A percentile compares a stretch with the other conserved stretches of the same genome.
Evolutionary conservation across 768 basidiomycete genomes (phyloP).

Genomic region (Cubamyces sp.): DNA sequence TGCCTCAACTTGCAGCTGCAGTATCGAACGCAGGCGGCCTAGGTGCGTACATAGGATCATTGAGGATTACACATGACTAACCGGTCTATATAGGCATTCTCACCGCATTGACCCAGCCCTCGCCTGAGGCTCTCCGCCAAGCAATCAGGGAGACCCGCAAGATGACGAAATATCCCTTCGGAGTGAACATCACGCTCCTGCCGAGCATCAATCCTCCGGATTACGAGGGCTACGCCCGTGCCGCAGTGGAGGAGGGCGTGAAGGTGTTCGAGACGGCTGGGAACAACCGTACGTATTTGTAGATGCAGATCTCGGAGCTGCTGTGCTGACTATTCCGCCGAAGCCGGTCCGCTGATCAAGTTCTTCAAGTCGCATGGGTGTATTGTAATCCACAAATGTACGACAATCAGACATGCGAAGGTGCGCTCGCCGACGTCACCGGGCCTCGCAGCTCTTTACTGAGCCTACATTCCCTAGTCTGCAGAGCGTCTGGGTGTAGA

Average conservation of each 20-base stretch:
- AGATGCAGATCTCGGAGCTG: not conserved
- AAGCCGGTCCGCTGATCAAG: slow-evolving; percentile 77
- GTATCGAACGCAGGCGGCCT: slow-evolving; percentile 85
- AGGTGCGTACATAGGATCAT: slow-evolving; percentile 43
- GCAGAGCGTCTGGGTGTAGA: slow-evolving; percentile 85
- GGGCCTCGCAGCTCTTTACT: not conserved
- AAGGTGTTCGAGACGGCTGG: slow-evolving; percentile 92
- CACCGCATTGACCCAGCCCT: slow-evolving; percentile 88
- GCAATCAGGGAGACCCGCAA: slow-evolving; percentile 80
- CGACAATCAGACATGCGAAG: slow-evolving; percentile 84
- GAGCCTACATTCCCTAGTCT: slow-evolving; percentile 38
- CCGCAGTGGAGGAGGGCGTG: slow-evolving; percentile 86
- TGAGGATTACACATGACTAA: not conserved
- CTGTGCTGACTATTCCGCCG: not conserved
- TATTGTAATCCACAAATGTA: slow-evolving; percentile 90
- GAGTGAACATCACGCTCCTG: slow-evolving; percentile 85
- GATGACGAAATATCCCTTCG: slow-evolving; percentile 76
- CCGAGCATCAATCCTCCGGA: slow-evolving; percentile 91
- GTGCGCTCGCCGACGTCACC: slow-evolving; percentile 36
- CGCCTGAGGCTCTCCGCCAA: slow-evolving; percentile 74
- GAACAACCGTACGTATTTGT: slow-evolving; percentile 70
- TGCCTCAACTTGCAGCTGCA: slow-evolving; percentile 73
- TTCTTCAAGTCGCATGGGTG: slow-evolving; percentile 81
- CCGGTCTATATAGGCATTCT: slow-evolving; percentile 59
- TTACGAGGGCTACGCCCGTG: slow-evolving; percentile 82